A percentile compares a stretch with the other conserved stretches of the same genome.
Evolutionary conservation across 306 rosid genomes (phyloP).

Genomic region (Pyrus betulifolia): DNA sequence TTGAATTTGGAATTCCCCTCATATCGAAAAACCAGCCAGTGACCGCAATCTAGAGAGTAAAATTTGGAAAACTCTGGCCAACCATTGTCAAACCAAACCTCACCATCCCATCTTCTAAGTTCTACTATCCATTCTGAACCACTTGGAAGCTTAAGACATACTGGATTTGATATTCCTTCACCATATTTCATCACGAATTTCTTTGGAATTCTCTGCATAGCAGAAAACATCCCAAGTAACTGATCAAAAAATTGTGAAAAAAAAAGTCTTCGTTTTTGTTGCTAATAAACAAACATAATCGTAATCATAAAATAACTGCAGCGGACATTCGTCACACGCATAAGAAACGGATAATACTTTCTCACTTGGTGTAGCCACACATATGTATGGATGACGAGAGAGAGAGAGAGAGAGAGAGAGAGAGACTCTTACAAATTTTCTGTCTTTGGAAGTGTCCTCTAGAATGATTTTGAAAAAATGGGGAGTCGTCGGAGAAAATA

Average conservation of each 20-base stretch:
- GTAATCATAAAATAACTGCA: not conserved
- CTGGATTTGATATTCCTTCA: not conserved
- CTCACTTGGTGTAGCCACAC: too few species aligned
- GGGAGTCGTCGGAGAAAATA: not conserved
- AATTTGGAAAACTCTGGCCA: conserved; percentile 13
- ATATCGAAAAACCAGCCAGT: not conserved
- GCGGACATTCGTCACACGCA: not conserved
- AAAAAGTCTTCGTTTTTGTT: too few species aligned
- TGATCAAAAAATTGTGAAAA: not conserved
- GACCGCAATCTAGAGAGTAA: not conserved
- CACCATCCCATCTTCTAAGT: not conserved
- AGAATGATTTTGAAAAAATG: conserved; percentile 8
- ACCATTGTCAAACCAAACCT: conserved; percentile 7
- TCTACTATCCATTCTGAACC: conserved; percentile 12
- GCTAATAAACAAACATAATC: not conserved
- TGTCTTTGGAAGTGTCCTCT: not conserved
- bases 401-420: not conserved
- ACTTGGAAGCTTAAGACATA: not conserved
- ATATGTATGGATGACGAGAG: too few species aligned
- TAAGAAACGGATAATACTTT: not conserved
- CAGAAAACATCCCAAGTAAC: not conserved
- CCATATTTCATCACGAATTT: not conserved
- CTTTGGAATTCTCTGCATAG: not conserved
- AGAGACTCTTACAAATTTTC: conserved; percentile 2
- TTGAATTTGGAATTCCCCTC: conserved; percentile 3